A percentile compares a stretch with the other conserved stretches of the same genome.
phyloP scores from a whole-genome alignment of 2,329 filamentous ascomycete genomes.

The Trichoderma cornu-damae region DNA sequence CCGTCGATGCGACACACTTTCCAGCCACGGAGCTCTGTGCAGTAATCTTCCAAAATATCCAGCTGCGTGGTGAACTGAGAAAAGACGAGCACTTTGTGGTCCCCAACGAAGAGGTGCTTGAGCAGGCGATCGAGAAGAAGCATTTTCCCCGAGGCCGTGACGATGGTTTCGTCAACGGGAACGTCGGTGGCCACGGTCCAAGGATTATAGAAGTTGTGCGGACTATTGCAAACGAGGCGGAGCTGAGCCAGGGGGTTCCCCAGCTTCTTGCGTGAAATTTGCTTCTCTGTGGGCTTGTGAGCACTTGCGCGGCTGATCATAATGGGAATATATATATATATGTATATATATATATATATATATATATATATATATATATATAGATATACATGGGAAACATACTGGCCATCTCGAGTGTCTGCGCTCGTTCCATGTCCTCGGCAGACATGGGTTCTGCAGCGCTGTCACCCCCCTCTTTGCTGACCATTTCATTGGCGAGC shows the following conservation, averaged over 20 bases:
- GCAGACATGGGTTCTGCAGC: conserved; percentile 35
- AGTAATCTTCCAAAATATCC: conserved; percentile 86
- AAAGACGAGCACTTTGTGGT: conserved; percentile 92
- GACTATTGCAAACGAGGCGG: conserved; percentile 84
- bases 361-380: too few relatives aligned
- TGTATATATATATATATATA: too few relatives aligned
- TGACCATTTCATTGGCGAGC: conserved; percentile 57
- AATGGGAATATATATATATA: too few relatives aligned
- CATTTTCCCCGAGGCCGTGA: conserved; percentile 93
- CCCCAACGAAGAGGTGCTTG: conserved; percentile 63
- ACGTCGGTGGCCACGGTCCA: conserved; percentile 60
- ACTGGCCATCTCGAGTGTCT: conserved; percentile 73
- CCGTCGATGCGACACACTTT: conserved; percentile 87
- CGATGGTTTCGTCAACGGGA: conserved; percentile 69
- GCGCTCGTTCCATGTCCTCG: conserved; percentile 60
- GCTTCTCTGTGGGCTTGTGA: conserved; percentile 54
- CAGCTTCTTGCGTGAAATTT: conserved; percentile 85
- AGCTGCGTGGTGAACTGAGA: conserved; percentile 94
- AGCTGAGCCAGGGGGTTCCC: conserved; percentile 92
- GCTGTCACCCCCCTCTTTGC: conserved; percentile 36
- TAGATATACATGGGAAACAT: too few relatives aligned
- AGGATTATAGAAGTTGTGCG: conserved; percentile 95
- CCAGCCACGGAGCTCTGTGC: conserved; percentile 68
- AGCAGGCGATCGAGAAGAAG: conserved; percentile 83
- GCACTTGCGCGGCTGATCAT: background rate